phyloP scores from a whole-genome alignment of 192 early-diverging fungal species.

The Podila epicladia region DNA sequence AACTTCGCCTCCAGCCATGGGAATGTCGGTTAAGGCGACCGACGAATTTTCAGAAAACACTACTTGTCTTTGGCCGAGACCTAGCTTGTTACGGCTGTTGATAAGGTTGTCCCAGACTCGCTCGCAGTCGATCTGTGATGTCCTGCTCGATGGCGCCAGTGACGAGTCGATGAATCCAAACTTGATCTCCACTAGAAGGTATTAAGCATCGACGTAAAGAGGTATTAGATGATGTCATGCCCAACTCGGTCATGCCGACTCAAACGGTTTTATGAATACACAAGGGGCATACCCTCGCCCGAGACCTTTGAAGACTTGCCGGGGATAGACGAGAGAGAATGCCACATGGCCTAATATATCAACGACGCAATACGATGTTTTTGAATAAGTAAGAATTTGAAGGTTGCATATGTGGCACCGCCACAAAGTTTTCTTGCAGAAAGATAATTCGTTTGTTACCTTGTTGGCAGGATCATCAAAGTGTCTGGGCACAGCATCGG shows the following conservation, averaged over 20 bases:
- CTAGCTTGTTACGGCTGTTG: conserved; percentile 15
- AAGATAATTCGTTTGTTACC: conserved; percentile 17
- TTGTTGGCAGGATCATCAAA: conserved; percentile 65
- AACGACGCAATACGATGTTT: too few species aligned
- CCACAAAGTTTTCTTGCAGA: not conserved
- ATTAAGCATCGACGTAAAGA: not conserved
- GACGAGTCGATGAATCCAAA: conserved; percentile 36
- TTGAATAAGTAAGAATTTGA: not conserved
- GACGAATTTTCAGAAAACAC: conserved; percentile 5
- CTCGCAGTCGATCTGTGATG: conserved; percentile 25
- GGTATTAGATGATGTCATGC: not conserved
- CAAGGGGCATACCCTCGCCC: conserved; percentile 32
- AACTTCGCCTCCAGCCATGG: conserved; percentile 20
- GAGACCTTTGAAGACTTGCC: conserved; percentile 30
- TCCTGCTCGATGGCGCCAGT: conserved; percentile 9
- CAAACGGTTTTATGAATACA: not conserved
- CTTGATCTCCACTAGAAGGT: conserved; percentile 32
- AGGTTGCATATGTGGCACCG: not conserved
- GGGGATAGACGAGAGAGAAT: conserved; percentile 24
- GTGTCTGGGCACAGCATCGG: conserved; percentile 47
- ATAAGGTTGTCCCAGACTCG: conserved; percentile 16
- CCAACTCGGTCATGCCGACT: too few species aligned
- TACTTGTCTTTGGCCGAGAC: conserved; percentile 24
- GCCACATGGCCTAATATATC: conserved; percentile 52
- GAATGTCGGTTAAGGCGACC: conserved; percentile 30